Conservation (phyloP, 2,329 filamentous ascomycete genomes). For the Dactylellina cionopaga region DNA sequence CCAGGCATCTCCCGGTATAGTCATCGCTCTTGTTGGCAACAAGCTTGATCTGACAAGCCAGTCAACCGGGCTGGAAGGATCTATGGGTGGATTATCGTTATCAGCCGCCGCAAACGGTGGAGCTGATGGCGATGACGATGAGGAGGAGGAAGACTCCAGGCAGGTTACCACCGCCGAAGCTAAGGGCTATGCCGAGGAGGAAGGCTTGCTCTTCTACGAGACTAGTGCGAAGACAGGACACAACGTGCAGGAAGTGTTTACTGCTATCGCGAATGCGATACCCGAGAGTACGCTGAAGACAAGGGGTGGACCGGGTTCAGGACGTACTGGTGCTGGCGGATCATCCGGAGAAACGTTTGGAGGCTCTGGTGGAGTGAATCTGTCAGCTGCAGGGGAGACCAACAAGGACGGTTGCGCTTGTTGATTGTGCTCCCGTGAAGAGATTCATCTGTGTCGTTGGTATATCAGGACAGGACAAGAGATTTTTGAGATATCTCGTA, state of each 20-base stretch:
- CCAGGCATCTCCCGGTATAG: constrained; percentile 94
- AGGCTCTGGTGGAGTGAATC: constrained; percentile 45
- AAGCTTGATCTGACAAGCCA: constrained; percentile 85
- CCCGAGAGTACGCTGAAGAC: constrained; percentile 96
- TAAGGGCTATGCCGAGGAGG: constrained; percentile 92
- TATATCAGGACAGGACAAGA: too few species aligned
- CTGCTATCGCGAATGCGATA: constrained; percentile 96
- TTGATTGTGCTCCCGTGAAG: not conserved
- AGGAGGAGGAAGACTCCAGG: constrained; percentile 69
- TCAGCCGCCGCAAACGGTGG: constrained; percentile 65
- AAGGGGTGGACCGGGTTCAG: constrained; percentile 75
- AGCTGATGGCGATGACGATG: constrained; percentile 64
- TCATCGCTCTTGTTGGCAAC: constrained; percentile 96
- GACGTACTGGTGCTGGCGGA: constrained; percentile 67
- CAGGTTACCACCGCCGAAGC: constrained; percentile 92
- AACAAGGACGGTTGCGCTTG: constrained; percentile 44
- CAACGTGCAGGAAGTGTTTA: constrained; percentile 96
- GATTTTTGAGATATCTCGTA: too few species aligned
- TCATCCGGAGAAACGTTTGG: constrained; percentile 63
- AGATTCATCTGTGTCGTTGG: not conserved
- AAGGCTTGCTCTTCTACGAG: constrained; percentile 94
- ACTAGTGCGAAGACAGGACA: constrained; percentile 95
- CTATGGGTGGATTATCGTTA: constrained; percentile 63
- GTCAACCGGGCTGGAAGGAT: constrained; percentile 63
- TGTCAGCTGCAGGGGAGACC: constrained; percentile 49